Conservation (phyloP, 169 alveolate species). For the Plasmodium relictum region DNA sequence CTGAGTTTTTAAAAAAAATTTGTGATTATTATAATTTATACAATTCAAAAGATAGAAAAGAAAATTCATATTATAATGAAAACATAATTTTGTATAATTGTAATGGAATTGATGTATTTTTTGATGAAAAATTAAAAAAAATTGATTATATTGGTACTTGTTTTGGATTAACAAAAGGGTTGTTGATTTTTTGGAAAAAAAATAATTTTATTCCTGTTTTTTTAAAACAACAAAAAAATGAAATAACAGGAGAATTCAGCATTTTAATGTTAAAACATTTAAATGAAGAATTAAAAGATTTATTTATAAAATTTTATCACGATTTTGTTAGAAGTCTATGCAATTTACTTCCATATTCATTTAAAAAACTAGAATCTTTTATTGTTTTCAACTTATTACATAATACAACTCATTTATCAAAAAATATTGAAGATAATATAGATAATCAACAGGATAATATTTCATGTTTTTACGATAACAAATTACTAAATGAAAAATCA, state of each 20-base stretch:
- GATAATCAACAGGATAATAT: conserved; percentile 1
- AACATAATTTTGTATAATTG: conserved; percentile 14
- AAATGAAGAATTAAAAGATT: conserved; percentile 35
- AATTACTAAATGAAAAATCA: conserved; percentile 7
- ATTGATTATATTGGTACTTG: conserved; percentile 98
- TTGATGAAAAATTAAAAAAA: conserved; percentile 49
- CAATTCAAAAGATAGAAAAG: conserved; percentile 49
- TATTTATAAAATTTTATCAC: conserved; percentile 18
- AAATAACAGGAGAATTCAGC: conserved; percentile 98
- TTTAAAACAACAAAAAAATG: conserved; percentile 95
- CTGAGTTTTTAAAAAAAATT: conserved; percentile 90
- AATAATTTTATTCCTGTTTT: conserved; percentile 94
- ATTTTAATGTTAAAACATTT: conserved; percentile 91
- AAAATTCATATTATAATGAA: conserved; percentile 10
- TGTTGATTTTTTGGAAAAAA: conserved; percentile 96
- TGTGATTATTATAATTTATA: conserved; percentile 60
- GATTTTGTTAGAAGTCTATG: conserved; percentile 60
- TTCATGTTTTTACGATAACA: conserved; percentile 25
- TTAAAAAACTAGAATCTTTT: conserved; percentile 33
- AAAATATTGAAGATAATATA: not conserved
- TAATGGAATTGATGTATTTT: conserved; percentile 80
- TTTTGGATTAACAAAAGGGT: conserved; percentile 95
- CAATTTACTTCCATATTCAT: conserved; percentile 40
- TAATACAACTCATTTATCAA: not conserved
- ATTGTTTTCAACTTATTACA: conserved; percentile 48